These are phyloP conservation scores for Myxozyma monticola DNA, from an alignment of 805 yeast genomes.

Conservation along the genomic window DNA sequence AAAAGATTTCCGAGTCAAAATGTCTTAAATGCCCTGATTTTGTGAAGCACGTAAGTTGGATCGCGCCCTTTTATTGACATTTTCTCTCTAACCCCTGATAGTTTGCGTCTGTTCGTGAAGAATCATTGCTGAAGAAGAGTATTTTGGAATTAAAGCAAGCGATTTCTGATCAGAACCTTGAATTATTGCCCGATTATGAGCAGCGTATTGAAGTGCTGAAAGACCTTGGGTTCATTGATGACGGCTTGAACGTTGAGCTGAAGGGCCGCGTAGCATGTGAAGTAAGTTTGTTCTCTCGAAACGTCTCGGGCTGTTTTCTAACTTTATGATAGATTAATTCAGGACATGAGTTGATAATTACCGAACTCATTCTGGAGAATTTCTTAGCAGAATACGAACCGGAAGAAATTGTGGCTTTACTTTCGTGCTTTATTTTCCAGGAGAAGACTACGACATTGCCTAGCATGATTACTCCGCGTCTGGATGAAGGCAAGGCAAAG, in stretches of 20 bases:
- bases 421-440: slow-evolving; percentile 91
- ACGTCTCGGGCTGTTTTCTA: not conserved
- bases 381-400: slow-evolving; percentile 91
- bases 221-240: slow-evolving; percentile 78
- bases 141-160: slow-evolving; percentile 59
- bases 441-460: slow-evolving; percentile 72
- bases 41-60: slow-evolving; percentile 22
- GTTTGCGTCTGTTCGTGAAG: slow-evolving; percentile 46
- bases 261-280: slow-evolving; percentile 96
- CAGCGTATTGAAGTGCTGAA: slow-evolving; percentile 78
- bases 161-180: slow-evolving; percentile 84
- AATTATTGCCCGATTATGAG: slow-evolving; percentile 88
- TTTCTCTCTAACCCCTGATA: slow-evolving; percentile 2
- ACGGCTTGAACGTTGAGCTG: slow-evolving; percentile 65
- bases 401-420: slow-evolving; percentile 92
- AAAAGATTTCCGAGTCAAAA: slow-evolving; percentile 36
- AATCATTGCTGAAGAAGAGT: slow-evolving; percentile 48
- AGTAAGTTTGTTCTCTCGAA: slow-evolving; percentile 32
- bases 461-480: slow-evolving; percentile 66
- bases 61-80: no score
- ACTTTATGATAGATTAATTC: slow-evolving; percentile 53
- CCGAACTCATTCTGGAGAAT: slow-evolving; percentile 88
- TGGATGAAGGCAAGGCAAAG: slow-evolving; percentile 59
- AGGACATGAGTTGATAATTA: slow-evolving; percentile 86
- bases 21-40: slow-evolving; percentile 41